These are phyloP conservation scores for Globomyces pollinis-pini DNA, from an alignment of 192 early-diverging fungal genomes.

Conservation along the genomic window DNA sequence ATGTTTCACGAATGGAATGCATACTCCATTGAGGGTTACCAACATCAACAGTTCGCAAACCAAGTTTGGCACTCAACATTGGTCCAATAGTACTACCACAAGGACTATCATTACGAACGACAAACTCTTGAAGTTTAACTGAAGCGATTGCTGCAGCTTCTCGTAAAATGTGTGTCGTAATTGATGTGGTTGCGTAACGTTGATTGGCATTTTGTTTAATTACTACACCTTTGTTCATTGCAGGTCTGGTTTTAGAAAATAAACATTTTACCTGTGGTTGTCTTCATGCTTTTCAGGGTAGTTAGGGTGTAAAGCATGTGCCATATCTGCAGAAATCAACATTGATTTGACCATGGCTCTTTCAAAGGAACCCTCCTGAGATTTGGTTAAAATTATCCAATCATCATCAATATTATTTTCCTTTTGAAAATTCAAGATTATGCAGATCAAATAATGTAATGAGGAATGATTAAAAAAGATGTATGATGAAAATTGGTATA, in stretches of 20 bases:
- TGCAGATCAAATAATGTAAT: background rate
- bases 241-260: too few species aligned
- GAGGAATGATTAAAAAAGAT: background rate
- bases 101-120: constrained; percentile 84
- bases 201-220: constrained; percentile 98
- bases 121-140: constrained; percentile 76
- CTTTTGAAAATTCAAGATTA: too few species aligned
- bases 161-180: constrained; percentile 37
- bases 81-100: constrained; percentile 98
- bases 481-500: background rate
- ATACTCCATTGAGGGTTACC: constrained; percentile 94
- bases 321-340: constrained; percentile 90
- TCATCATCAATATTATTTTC: background rate
- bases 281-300: constrained; percentile 90
- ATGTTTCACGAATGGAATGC: constrained; percentile 93
- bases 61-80: constrained; percentile 88
- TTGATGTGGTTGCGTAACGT: constrained; percentile 55
- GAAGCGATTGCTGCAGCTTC: constrained; percentile 68
- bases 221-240: constrained; percentile 88
- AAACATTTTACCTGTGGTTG: too few species aligned
- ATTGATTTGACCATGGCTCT: constrained; percentile 75
- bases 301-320: constrained; percentile 86
- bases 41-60: constrained; percentile 91
- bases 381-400: too few species aligned
- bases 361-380: constrained; percentile 62